Percentiles rank a stretch among this genome's conserved stretches.
phyloP scores from a whole-genome alignment of 2,329 filamentous ascomycete species.

The Paraconiothyrium sp. region DNA sequence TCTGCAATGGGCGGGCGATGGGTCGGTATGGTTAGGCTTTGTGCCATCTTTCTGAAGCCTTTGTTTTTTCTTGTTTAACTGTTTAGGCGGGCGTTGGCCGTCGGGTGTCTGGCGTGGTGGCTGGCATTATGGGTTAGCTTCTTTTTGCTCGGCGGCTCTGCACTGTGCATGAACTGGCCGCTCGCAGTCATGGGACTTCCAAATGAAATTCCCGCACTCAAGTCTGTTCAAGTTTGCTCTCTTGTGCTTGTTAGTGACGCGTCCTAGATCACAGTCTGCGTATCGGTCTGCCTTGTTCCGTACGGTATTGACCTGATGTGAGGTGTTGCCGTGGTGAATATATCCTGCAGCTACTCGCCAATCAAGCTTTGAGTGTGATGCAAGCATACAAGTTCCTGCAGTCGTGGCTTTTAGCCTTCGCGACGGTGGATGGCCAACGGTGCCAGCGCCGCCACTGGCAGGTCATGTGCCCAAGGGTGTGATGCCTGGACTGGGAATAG shows the following conservation, averaged over 20 bases:
- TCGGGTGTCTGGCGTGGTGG: background rate
- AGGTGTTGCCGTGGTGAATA: background rate
- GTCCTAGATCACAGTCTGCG: background rate
- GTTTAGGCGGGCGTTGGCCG: background rate
- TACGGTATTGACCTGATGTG: background rate
- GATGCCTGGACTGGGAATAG: conserved; percentile 8
- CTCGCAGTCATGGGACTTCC: background rate
- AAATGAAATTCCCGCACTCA: background rate
- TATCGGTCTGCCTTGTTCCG: background rate
- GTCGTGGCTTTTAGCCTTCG: background rate
- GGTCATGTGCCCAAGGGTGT: conserved; percentile 11
- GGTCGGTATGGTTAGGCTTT: background rate
- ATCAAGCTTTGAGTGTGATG: background rate
- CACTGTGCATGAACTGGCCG: background rate
- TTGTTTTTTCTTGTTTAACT: background rate
- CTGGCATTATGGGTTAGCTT: background rate
- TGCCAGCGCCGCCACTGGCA: background rate
- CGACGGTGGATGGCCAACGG: background rate
- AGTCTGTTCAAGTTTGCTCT: background rate
- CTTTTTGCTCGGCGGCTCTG: background rate
- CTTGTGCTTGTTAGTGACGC: background rate
- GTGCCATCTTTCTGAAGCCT: background rate
- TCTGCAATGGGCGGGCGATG: background rate
- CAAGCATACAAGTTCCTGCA: too few species aligned
- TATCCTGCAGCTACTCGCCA: background rate